Percentiles rank a stretch among this genome's conserved stretches.
Conservation (phyloP, 805 yeast species). For the Kodamaea jinghongensis region DNA sequence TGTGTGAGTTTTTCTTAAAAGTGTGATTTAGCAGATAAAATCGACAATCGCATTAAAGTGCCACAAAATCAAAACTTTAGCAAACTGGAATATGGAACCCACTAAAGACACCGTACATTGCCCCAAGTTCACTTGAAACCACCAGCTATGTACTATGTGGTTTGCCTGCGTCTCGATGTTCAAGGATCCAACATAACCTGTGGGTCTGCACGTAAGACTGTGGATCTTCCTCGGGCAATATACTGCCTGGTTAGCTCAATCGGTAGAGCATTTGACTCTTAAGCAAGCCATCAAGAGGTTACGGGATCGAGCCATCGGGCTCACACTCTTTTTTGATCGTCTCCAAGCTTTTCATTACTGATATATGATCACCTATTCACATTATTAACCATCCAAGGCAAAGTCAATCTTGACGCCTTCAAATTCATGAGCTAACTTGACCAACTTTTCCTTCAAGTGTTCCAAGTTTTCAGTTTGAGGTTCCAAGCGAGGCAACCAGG, state of each 20-base stretch:
- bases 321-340: slow-evolving; percentile 1
- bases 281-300: slow-evolving; percentile 7
- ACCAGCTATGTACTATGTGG: too few species aligned
- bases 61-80: too few species aligned
- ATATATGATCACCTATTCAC: background rate
- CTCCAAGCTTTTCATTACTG: background rate
- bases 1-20: too few species aligned
- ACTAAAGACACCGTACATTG: too few species aligned
- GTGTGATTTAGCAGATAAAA: too few species aligned
- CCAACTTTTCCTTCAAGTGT: slow-evolving; percentile 28
- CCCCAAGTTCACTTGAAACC: too few species aligned
- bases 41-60: too few species aligned
- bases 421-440: slow-evolving; percentile 27
- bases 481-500: slow-evolving; percentile 41
- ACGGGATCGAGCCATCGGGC: slow-evolving; percentile 11
- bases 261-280: slow-evolving; percentile 11
- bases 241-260: slow-evolving; percentile 11
- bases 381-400: slow-evolving; percentile 35
- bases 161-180: too few species aligned
- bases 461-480: slow-evolving; percentile 29
- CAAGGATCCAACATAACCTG: too few species aligned
- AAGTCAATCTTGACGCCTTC: slow-evolving; percentile 34
- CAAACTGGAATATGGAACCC: too few species aligned
- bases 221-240: background rate
- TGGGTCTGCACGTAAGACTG: too few species aligned